Evolutionary conservation across 345 rosid species (phyloP), one percentile per base, ranked within the genome.

Genomic region (Aegle marmelos): DNA sequence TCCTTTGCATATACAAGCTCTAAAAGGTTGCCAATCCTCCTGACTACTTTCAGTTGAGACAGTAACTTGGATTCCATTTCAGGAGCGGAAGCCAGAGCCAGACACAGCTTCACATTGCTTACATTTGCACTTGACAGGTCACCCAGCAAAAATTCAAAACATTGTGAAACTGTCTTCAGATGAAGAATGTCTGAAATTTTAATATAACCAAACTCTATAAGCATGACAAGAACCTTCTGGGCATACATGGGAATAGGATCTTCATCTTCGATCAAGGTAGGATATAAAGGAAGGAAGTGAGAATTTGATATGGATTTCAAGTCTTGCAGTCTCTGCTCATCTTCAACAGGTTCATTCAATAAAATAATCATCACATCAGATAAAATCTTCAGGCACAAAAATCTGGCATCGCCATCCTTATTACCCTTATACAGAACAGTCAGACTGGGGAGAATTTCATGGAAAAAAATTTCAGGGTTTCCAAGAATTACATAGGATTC

Each of bases 231-330:
- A 69, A 96, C 93, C 91, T 91, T 96, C 84, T 96, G 98, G 0
- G 97, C 97, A 79, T 94, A 92, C 85, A 93, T 95, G 72, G 99
- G 98, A 78, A 94, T 94, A 70, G 97, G 99, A 79, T 96, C 99
- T 87, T 96, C 99, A 80, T 96, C 99, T 84, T 91, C 95, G 84
- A 92, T 89, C 81, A 96, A 76, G 77, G 87, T 75, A 76, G 99
- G 99, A 82, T 96, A 94, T 62, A 94, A 92, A n/a, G 98, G 98
- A 63, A 96, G 97, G 88, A 94, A 96, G 84, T 91, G 95, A 73
- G 83, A 74, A 82, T 87, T 90, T 80, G 99, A 88, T 80, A 94
- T 86, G 81, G 91, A 86, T 78, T 84, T 90, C 87, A 96, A 79
- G 76, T 88, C 91, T 27, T 84, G 87, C 25, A 86, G 83, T 80